These are phyloP conservation scores for Penicillium argentinense DNA, from an alignment of 495 filamentous ascomycete species.

Conservation along the genomic window DNA sequence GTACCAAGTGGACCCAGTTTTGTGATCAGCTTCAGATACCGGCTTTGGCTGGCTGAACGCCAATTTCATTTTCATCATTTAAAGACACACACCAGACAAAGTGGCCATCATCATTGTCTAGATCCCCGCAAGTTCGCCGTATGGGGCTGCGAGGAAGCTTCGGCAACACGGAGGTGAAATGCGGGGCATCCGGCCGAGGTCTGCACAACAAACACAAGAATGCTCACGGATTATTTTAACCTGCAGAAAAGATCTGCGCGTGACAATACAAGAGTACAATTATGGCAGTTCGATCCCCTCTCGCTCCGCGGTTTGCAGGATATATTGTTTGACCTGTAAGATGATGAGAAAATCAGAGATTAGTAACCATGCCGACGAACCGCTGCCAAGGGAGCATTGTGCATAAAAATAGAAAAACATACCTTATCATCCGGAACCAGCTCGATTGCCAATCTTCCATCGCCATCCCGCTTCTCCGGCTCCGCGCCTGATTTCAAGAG, in stretches of 20 bases:
- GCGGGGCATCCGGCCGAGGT: conserved; percentile 14
- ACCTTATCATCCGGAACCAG: conserved; percentile 81
- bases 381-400: not conserved
- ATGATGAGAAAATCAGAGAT: not conserved
- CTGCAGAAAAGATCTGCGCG: not conserved
- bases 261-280: not conserved
- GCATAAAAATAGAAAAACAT: conserved; percentile 12
- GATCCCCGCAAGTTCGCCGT: no score
- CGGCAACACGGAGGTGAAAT: conserved; percentile 3
- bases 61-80: no score
- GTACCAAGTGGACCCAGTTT: no score
- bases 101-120: no score
- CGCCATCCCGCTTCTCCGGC: conserved; percentile 70
- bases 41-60: no score
- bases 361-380: not conserved
- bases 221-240: not conserved
- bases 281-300: conserved; percentile 74
- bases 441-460: conserved; percentile 74
- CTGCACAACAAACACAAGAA: no score
- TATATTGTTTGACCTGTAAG: conserved; percentile 68
- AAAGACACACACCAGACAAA: no score
- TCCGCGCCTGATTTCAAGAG: conserved; percentile 85
- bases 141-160: not conserved
- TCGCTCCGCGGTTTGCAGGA: conserved; percentile 74
- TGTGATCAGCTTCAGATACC: no score